Evolutionary conservation across 805 yeast species (phyloP), one percentile per base, ranked within the genome.

Genomic region (Candida verbasci): DNA sequence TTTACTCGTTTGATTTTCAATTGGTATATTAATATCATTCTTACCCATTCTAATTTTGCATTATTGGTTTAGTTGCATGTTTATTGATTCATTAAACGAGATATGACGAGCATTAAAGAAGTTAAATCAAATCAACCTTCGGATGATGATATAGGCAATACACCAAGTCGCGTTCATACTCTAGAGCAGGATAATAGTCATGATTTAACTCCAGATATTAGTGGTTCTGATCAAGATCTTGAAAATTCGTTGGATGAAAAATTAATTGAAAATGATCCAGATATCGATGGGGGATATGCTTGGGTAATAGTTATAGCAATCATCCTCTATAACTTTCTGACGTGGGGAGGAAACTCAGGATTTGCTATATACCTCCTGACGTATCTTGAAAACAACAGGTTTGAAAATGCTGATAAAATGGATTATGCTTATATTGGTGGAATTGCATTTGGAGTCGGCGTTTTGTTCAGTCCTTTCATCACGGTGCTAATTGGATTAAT

Each of bases 291-390:
- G 29, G 87, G 87, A 2, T 71, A 75, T 39, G 86, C 84, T 2
- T 79, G 86, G 83, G 76, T 81, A 0, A 65, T 80, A 15, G 71
- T 74, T 10, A 41, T 72, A 11, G 75, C 78, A 10, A 69, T 74
- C 3, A 59, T 68, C 20, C 35, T 76, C 3, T 58, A 77, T 27
- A 76, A 77, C 53, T 72, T 78, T 44, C 65, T 73, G 25, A 74
- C 86, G 0, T 83, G 91, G 89, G 93, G 93, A 11, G 72, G 82
- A 44, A 82, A 82, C 44, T 62, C 77, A 6, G 82, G 80, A 3
- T 83, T 70, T 50, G 82, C 86, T 20, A 70, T 83, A 4, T 80
- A 78, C 45, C 59, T 82, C 17, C 68, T 82, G 1, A 69, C 66
- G 43, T 83, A 80, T 49, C 44, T 82, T 17, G 68, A 72, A 29